These are phyloP conservation scores for Fusarium aywerte DNA, from an alignment of 2,329 filamentous ascomycete genomes.

Conservation along the genomic window DNA sequence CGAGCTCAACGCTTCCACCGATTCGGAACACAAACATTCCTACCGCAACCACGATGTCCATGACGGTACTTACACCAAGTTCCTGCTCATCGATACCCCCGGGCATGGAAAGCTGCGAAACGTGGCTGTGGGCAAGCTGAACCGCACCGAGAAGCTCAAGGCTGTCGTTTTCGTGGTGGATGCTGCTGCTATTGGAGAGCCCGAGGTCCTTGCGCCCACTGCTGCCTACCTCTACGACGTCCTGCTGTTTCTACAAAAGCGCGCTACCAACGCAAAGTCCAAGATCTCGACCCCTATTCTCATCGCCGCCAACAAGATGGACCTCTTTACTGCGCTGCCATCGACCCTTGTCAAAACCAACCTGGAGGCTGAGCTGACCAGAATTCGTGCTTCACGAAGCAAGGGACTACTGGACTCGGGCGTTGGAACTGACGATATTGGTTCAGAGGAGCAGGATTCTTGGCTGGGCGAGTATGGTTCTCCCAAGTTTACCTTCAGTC, in stretches of 20 bases:
- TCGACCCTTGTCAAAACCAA: conserved; percentile 77
- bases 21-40: conserved; percentile 55
- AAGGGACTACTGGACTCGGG: conserved; percentile 87
- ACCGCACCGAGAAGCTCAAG: conserved; percentile 62
- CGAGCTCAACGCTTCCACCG: conserved; percentile 65
- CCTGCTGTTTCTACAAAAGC: conserved; percentile 83
- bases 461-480: conserved; percentile 86
- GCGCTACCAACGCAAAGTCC: conserved; percentile 60
- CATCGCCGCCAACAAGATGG: conserved; percentile 93
- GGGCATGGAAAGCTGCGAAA: conserved; percentile 94
- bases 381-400: conserved; percentile 79
- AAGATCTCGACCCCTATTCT: conserved; percentile 73
- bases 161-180: conserved; percentile 92
- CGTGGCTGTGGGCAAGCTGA: conserved; percentile 67
- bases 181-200: conserved; percentile 72
- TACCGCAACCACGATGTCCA: conserved; percentile 67
- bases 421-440: conserved; percentile 71
- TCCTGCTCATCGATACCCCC: conserved; percentile 87
- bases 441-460: conserved; percentile 78
- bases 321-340: conserved; percentile 92
- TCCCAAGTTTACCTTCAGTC: conserved; percentile 79
- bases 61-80: conserved; percentile 70
- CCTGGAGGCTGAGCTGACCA: conserved; percentile 83
- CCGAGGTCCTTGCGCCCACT: conserved; percentile 73
- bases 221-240: conserved; percentile 90